A percentile compares a stretch with the other conserved stretches of the same genome.
Conservation (phyloP, 2,329 filamentous ascomycete species). For the Biscogniauxia mediterranea region DNA sequence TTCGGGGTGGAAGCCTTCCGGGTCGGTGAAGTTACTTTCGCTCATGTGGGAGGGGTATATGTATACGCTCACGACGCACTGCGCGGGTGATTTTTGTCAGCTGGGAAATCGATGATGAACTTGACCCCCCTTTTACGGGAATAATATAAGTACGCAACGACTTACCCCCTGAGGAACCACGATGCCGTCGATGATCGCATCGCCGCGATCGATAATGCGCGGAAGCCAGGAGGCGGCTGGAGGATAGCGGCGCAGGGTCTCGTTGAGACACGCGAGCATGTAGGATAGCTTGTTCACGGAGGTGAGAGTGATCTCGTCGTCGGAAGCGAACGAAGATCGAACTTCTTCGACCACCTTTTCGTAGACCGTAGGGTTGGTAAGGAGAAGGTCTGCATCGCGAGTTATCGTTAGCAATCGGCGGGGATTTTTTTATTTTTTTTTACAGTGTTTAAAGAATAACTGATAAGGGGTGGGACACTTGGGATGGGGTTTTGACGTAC, state of each 20-base stretch:
- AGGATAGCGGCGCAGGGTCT: conserved; percentile 41
- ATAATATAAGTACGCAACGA: background rate
- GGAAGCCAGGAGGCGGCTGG: conserved; percentile 21
- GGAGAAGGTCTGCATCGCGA: background rate
- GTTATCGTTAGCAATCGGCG: background rate
- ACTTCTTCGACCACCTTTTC: background rate
- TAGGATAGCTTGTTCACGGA: conserved; percentile 24
- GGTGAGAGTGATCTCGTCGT: background rate
- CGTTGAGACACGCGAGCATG: conserved; percentile 40
- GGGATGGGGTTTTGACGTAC: background rate
- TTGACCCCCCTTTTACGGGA: too few species aligned
- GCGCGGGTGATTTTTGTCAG: conserved; percentile 4
- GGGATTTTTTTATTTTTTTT: too few species aligned
- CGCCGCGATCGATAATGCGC: conserved; percentile 16
- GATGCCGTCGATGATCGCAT: conserved; percentile 17
- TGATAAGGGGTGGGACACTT: background rate
- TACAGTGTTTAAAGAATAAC: background rate
- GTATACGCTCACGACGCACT: conserved; percentile 43
- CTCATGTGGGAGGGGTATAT: conserved; percentile 43
- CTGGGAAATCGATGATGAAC: too few species aligned
- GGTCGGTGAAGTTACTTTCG: conserved; percentile 42
- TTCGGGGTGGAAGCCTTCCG: conserved; percentile 46
- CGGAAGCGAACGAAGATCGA: background rate
- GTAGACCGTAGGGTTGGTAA: background rate
- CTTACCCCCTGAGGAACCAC: conserved; percentile 20